Evolutionary conservation across 1,284 basidiomycete species (phyloP).

Genomic region (Ganoderma meredithae): DNA sequence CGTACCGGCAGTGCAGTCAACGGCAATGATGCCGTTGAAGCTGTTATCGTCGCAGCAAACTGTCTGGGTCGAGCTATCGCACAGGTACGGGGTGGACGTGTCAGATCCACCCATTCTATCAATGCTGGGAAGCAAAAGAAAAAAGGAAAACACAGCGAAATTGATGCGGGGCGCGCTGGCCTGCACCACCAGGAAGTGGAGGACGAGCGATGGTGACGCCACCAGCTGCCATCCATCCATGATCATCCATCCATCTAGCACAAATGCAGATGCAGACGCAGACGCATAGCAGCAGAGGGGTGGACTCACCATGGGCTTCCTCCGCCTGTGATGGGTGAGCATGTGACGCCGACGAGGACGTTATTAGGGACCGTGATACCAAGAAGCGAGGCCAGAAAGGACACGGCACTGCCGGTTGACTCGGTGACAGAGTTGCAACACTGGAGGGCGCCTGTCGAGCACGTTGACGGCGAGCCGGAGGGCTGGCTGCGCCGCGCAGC

Average conservation of each 20-base stretch:
- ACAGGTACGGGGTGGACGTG: background rate
- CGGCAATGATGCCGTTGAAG: constrained; percentile 27
- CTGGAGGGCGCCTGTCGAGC: constrained; percentile 40
- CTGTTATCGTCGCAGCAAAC: constrained; percentile 31
- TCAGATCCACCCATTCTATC: background rate
- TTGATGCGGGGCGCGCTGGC: too few relatives aligned
- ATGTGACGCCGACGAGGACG: constrained; percentile 38
- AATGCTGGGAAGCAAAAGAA: too few relatives aligned
- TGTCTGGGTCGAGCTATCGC: constrained; percentile 15
- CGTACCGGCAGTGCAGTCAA: constrained; percentile 29
- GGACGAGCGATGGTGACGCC: too few relatives aligned
- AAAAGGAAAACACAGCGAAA: too few relatives aligned
- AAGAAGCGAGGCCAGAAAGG: constrained; percentile 30
- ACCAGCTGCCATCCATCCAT: too few relatives aligned
- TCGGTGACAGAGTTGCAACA: constrained; percentile 37
- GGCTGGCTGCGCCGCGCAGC: constrained; percentile 18
- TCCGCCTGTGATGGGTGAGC: constrained; percentile 36
- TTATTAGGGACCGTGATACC: constrained; percentile 34
- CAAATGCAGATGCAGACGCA: background rate
- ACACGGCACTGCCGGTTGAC: constrained; percentile 18
- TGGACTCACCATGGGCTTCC: constrained; percentile 30
- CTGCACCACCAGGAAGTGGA: too few relatives aligned
- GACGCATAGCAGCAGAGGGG: too few relatives aligned
- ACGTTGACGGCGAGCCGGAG: constrained; percentile 24
- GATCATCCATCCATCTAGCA: too few relatives aligned